phyloP scores from a whole-genome alignment of 352 stramenopile species.

The Globisporangium nagaii region DNA sequence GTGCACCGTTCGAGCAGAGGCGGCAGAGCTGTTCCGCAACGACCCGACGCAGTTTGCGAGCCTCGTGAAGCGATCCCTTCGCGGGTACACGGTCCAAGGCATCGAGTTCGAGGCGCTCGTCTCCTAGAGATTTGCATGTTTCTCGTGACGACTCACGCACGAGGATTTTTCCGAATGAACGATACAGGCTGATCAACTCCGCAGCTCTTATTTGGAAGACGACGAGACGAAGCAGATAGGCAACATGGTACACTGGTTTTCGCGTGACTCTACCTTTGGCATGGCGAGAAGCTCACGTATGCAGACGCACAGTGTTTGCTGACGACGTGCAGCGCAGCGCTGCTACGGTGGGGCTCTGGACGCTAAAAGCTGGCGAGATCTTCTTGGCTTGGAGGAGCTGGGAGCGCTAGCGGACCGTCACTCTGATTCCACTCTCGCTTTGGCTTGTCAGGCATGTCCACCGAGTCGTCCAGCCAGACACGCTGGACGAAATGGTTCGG shows the following conservation, averaged over 20 bases:
- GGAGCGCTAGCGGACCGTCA: constrained; percentile 1
- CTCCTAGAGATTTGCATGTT: constrained; percentile 18
- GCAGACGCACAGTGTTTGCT: no score
- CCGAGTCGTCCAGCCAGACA: constrained; percentile 38
- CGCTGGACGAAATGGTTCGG: constrained; percentile 27
- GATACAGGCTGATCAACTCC: no score
- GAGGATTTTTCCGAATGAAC: no score
- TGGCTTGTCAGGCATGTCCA: constrained; percentile 29
- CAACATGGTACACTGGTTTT: no score
- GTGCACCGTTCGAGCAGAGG: no score
- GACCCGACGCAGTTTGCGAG: constrained; percentile 91
- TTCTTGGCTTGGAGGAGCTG: background rate
- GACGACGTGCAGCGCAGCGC: no score
- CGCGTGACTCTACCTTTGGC: no score
- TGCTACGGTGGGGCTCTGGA: no score
- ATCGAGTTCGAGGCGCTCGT: constrained; percentile 82
- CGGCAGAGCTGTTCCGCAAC: constrained; percentile 94
- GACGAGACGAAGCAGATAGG: no score
- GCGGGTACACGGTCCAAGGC: constrained; percentile 75
- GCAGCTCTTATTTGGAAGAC: no score
- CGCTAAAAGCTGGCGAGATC: constrained; percentile 13
- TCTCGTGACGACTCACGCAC: no score
- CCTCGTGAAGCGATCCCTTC: constrained; percentile 83
- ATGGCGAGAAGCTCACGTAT: no score
- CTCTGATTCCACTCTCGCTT: constrained; percentile 10